A percentile compares a stretch with the other conserved stretches of the same genome.
Evolutionary conservation across 192 early-diverging fungal species (phyloP).

Genomic region (Podila clonocystis): DNA sequence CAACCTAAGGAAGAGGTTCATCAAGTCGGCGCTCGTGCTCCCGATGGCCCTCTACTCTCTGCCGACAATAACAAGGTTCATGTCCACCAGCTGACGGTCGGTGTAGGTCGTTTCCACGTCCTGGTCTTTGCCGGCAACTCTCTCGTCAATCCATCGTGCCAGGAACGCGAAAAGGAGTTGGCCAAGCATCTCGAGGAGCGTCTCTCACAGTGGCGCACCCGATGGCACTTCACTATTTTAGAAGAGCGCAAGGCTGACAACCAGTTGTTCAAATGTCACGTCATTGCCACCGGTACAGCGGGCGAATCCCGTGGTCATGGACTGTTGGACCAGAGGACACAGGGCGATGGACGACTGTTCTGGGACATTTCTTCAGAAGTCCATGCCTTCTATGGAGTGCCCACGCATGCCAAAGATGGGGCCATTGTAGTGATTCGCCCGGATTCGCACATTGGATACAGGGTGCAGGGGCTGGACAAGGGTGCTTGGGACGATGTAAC

Average conservation of each 20-base stretch:
- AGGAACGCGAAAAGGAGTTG: too few relatives aligned
- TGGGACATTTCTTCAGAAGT: slow-evolving; percentile 3
- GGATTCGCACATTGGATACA: slow-evolving; percentile 44
- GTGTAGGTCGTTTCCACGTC: too few relatives aligned
- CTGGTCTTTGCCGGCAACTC: too few relatives aligned
- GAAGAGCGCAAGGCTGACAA: background rate
- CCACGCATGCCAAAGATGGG: slow-evolving; percentile 13
- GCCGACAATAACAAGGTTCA: too few relatives aligned
- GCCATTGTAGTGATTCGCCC: slow-evolving; percentile 24
- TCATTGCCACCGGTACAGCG: too few relatives aligned
- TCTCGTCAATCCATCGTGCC: too few relatives aligned
- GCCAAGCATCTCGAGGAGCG: too few relatives aligned
- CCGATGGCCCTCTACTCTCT: background rate
- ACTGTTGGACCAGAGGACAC: too few relatives aligned
- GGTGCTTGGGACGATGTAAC: slow-evolving; percentile 36
- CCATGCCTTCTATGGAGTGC: slow-evolving; percentile 31
- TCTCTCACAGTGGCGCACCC: too few relatives aligned
- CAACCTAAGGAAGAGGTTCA: background rate
- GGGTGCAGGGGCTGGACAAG: slow-evolving; percentile 19
- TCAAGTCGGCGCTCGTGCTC: background rate
- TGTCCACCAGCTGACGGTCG: too few relatives aligned
- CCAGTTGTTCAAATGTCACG: background rate
- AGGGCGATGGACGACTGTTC: slow-evolving; percentile 19
- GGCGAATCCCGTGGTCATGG: too few relatives aligned
- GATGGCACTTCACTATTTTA: too few relatives aligned